Base-by-base conservation (phyloP, 2,329 filamentous ascomycete species). In the Clarireedia sp. region DNA sequence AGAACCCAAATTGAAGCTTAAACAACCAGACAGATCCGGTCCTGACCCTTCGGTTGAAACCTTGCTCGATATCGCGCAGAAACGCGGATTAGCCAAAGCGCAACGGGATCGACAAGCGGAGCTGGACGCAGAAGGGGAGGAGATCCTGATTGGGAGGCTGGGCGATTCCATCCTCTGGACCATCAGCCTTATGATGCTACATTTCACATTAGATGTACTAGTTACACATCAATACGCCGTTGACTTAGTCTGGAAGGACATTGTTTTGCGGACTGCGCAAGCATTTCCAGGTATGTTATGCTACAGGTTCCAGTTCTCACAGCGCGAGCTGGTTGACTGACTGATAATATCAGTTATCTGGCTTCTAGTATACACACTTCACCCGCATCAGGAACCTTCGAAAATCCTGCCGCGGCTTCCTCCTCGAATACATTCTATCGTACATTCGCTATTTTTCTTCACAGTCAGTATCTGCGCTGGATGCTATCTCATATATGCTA, bases 141-240 rank as follows among this genome's bases (percentile, higher is more conserved):
- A 68, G 17, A 49, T 60, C 1, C 37, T 67, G 7, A 56, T 69
- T 12, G 66, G 16, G 65, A 68, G 68, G 49, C 24, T 69, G 5
- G 63, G 60, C 12, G 82, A 86, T 38, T 72, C 80, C 0, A 36
- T 79, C 3, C 71, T 86, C 23, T 86, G 79, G 78, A 77, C 75
- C 6, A 71, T 81, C 10, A 83, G 82, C 59, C 71, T 94, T 63
- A 75, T 81, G 12, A 87, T 85, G 75, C 71, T 91, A 50, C 87
- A 92, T 67, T 84, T 90, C 62, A 89, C 86, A 0, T 77, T 94
- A 51, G 88, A 92, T 66, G 83, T 90, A 38, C 75, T 94, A 10
- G 87, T 90, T 21, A 86, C 90, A 68, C 79, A 85, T 63, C 89
- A 94, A 70, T 94, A 89, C 65, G 81, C 82, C n/a, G 76, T 83